Conservation (phyloP, 2,329 filamentous ascomycete species). For the Reticulascus tulasneorum region DNA sequence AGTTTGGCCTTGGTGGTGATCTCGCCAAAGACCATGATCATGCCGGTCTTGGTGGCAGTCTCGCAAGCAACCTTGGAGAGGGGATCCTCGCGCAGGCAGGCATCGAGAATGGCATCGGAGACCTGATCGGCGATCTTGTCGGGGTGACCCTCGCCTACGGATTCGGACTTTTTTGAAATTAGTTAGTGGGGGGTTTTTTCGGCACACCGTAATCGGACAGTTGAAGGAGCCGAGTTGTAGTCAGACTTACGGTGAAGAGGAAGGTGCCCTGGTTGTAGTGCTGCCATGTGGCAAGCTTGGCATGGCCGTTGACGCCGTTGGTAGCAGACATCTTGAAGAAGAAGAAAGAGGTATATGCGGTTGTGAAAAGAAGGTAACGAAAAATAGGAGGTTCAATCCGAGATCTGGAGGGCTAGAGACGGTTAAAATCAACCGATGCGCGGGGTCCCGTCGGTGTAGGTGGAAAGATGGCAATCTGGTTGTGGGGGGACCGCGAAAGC, state of each 20-base stretch:
- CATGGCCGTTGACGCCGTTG: slow-evolving; percentile 43
- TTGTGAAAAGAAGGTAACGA: slow-evolving; percentile 14
- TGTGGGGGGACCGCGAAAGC: no score
- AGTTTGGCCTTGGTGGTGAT: slow-evolving; percentile 94
- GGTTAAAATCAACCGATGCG: slow-evolving; percentile 13
- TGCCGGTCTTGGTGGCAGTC: slow-evolving; percentile 98
- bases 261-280: slow-evolving; percentile 66
- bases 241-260: slow-evolving; percentile 67
- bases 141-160: slow-evolving; percentile 85
- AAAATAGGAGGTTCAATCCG: slow-evolving; percentile 23
- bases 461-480: slow-evolving; percentile 12
- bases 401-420: slow-evolving; percentile 22
- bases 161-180: slow-evolving; percentile 62
- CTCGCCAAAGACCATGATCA: slow-evolving; percentile 99
- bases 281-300: slow-evolving; percentile 30
- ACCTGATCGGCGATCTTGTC: slow-evolving; percentile 99
- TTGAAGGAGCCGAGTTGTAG: slow-evolving; percentile 12
- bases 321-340: slow-evolving; percentile 53
- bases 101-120: slow-evolving; percentile 97
- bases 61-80: slow-evolving; percentile 99
- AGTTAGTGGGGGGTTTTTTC: slow-evolving; percentile 13
- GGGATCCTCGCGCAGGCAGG: slow-evolving; percentile 89
- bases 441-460: slow-evolving; percentile 24
- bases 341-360: slow-evolving; percentile 14
- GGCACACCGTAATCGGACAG: neutral